phyloP scores from a whole-genome alignment of 169 alveolate genomes.

The Plasmodium cynomolgi region DNA sequence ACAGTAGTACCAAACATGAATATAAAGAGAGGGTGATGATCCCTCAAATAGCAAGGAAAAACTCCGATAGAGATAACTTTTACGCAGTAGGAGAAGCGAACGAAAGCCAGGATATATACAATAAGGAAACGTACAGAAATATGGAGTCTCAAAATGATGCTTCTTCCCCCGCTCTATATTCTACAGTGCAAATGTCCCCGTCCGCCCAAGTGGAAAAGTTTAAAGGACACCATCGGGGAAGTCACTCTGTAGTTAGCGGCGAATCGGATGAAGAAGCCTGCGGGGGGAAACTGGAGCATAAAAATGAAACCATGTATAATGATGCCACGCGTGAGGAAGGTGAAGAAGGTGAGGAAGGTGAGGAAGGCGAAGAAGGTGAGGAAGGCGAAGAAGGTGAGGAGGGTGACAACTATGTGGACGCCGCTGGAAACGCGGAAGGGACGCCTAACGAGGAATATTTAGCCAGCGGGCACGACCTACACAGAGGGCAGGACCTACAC shows the following conservation, averaged over 20 bases:
- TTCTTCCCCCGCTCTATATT: background rate
- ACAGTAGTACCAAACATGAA: background rate
- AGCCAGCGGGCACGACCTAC: background rate
- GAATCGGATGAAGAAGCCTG: slow-evolving; percentile 12
- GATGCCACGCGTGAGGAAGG: slow-evolving; percentile 45
- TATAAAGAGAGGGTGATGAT: background rate
- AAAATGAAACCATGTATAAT: slow-evolving; percentile 47
- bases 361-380: background rate
- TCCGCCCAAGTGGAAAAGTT: background rate
- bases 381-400: background rate
- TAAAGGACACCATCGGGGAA: background rate
- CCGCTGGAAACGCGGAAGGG: background rate
- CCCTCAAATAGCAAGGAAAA: background rate
- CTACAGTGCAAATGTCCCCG: background rate
- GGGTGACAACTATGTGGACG: background rate
- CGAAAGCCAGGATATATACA: slow-evolving; percentile 12
- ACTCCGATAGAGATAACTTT: background rate
- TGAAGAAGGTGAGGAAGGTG: background rate
- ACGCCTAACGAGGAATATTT: background rate
- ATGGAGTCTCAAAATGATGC: slow-evolving; percentile 8
- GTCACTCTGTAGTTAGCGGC: background rate
- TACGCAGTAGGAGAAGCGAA: slow-evolving; percentile 1
- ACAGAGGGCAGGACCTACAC: background rate
- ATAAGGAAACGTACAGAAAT: slow-evolving; percentile 48
- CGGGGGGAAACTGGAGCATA: background rate